Evolutionary conservation across 495 filamentous ascomycete genomes (phyloP), one percentile per base, ranked within the genome.

Genomic region (Penicillium roqueforti): DNA sequence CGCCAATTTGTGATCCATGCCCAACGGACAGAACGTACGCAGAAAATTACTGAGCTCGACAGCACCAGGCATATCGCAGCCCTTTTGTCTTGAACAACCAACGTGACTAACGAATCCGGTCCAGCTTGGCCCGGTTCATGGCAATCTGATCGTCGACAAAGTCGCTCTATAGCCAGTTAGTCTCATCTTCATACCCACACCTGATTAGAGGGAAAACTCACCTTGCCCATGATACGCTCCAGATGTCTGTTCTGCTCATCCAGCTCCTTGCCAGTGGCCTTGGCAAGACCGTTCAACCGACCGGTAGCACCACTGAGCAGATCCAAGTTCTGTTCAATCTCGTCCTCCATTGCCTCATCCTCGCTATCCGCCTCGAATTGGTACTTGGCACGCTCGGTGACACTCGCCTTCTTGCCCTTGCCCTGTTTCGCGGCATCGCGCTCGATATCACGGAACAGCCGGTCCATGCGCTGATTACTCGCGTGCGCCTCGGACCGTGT

Each of bases 291-390:
- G 39, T 91, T 87, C 68, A 96, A 66, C 51, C 81, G 68, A 38
- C 79, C 75, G 16, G 84, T 84, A 37, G 80, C 81, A 37, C 77
- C 74, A 34, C 79, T 65, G n/a, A 87, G 68, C 37, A 80, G 69
- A 62, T 85, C 79, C 59, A 88, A 59, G 60, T 84, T 85, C 43
- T 76, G 69, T 39, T 88, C 83, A 57, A 91, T 89, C 65, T 87
- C 76, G 42, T 82, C 76, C 63, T 95, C 89, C 79, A 88, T 83
- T 44, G 80, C 80, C 31, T 91, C 88, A 47, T 91, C 86, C 52
- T 88, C 84, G 32, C 81, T 83, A 62, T 91, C 86, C 10, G 83
- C 85, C 66, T 88, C 82, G 65, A 91, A 93, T 57, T 90, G 87
- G 54, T 86, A 92, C 68, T 88, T 89, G 7, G 80, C 75, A 34